These are phyloP conservation scores for Taphrina confusa DNA, from an alignment of 1,139 yeast species.

Conservation along the genomic window DNA sequence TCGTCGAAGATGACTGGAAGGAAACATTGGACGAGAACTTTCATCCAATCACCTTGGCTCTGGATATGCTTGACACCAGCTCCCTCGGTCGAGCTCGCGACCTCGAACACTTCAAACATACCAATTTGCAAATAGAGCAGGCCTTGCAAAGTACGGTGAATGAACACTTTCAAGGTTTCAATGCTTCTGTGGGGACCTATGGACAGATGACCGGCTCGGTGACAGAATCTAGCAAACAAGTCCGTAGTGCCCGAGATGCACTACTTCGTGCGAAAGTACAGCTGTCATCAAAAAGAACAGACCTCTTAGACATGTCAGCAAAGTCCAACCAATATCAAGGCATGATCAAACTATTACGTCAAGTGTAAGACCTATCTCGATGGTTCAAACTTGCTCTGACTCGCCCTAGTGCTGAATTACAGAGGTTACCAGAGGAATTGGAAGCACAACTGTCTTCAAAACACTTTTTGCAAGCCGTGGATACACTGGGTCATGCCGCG, in stretches of 20 bases:
- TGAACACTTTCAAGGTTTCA: constrained; percentile 78
- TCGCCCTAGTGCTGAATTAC: constrained; percentile 59
- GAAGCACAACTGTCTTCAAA: constrained; percentile 69
- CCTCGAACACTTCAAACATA: constrained; percentile 57
- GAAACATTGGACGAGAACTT: constrained; percentile 45
- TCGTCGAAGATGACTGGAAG: constrained; percentile 25
- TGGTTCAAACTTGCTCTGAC: neutral
- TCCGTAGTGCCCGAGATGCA: constrained; percentile 55
- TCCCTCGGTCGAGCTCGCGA: constrained; percentile 85
- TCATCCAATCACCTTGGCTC: constrained; percentile 81
- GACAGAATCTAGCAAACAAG: constrained; percentile 58
- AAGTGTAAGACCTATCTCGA: constrained; percentile 16
- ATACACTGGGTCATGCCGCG: constrained; percentile 59
- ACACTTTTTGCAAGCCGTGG: constrained; percentile 69
- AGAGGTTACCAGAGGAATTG: constrained; percentile 60
- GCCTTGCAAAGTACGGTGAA: constrained; percentile 69
- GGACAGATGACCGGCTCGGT: constrained; percentile 61
- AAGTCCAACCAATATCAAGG: constrained; percentile 65
- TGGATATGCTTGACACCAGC: constrained; percentile 76
- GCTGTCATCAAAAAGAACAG: constrained; percentile 58
- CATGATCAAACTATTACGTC: constrained; percentile 66
- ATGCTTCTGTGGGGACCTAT: constrained; percentile 76
- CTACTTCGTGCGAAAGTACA: constrained; percentile 55
- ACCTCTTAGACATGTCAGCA: constrained; percentile 64
- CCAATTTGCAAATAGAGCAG: constrained; percentile 58